Conservation (phyloP, 495 filamentous ascomycete species). For the Letharia columbiana region DNA sequence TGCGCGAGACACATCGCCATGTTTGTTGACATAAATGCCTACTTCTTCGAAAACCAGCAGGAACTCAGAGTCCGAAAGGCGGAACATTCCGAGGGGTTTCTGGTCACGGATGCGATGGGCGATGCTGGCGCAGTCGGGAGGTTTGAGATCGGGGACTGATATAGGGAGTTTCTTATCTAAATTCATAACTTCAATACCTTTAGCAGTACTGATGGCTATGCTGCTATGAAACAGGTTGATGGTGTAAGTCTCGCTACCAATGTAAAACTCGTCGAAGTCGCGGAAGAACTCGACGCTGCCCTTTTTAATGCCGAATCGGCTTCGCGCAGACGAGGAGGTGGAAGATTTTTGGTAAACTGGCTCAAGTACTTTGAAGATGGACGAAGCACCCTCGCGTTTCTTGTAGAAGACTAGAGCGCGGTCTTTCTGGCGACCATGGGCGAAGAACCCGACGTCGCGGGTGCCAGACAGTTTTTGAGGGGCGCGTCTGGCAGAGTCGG, state of each 20-base stretch:
- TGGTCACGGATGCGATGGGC: slow-evolving; percentile 70
- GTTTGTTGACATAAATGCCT: slow-evolving; percentile 95
- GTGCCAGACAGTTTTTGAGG: slow-evolving; percentile 84
- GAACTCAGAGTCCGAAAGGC: slow-evolving; percentile 86
- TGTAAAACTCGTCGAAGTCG: slow-evolving; percentile 97
- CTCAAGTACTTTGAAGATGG: slow-evolving; percentile 93
- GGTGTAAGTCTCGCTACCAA: slow-evolving; percentile 88
- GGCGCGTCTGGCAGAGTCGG: slow-evolving; percentile 51
- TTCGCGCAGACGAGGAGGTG: slow-evolving; percentile 41
- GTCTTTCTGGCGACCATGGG: slow-evolving; percentile 93
- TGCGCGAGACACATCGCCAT: slow-evolving; percentile 83
- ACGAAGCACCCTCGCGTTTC: slow-evolving; percentile 82
- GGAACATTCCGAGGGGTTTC: slow-evolving; percentile 90
- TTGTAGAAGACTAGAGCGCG: slow-evolving; percentile 92
- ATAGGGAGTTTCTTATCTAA: slow-evolving; percentile 91
- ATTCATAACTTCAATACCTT: slow-evolving; percentile 92
- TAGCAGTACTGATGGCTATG: slow-evolving; percentile 80
- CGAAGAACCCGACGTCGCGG: slow-evolving; percentile 92
- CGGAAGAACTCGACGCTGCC: slow-evolving; percentile 92
- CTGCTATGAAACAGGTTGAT: slow-evolving; percentile 93
- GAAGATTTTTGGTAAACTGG: slow-evolving; percentile 74
- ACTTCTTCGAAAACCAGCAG: slow-evolving; percentile 90
- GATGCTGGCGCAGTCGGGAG: slow-evolving; percentile 58
- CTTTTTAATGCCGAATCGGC: slow-evolving; percentile 50
- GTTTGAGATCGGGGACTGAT: slow-evolving; percentile 76